Conservation (phyloP, 1,284 basidiomycete species). For the Pseudozyma sp. region DNA sequence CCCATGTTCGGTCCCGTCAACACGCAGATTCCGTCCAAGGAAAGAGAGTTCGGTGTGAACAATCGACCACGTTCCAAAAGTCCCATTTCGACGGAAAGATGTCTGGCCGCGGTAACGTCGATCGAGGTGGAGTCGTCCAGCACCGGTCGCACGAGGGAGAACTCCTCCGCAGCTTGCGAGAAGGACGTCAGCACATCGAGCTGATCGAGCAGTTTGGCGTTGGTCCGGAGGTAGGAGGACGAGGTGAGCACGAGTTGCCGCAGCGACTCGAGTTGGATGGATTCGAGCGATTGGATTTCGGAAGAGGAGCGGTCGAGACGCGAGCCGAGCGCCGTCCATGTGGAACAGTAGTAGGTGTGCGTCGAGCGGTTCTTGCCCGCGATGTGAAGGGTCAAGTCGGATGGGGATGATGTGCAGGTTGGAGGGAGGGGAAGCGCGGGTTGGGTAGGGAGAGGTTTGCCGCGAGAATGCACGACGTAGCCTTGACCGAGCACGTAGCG, state of each 20-base stretch:
- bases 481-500: constrained; percentile 62
- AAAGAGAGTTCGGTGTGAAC: constrained; percentile 77
- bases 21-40: constrained; percentile 72
- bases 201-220: constrained; percentile 86
- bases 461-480: constrained; percentile 62
- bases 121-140: constrained; percentile 73
- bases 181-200: constrained; percentile 87
- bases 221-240: constrained; percentile 72
- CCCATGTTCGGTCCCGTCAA: constrained; percentile 97
- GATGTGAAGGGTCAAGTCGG: constrained; percentile 33
- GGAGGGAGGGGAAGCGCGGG: not conserved
- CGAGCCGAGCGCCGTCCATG: constrained; percentile 55
- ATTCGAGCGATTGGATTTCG: constrained; percentile 48
- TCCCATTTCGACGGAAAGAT: constrained; percentile 91
- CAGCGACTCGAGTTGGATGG: constrained; percentile 52
- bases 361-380: constrained; percentile 58
- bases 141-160: constrained; percentile 80
- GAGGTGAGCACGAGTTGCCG: constrained; percentile 49
- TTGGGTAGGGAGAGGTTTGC: constrained; percentile 17
- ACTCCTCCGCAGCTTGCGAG: constrained; percentile 82
- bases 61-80: constrained; percentile 74
- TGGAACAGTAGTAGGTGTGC: constrained; percentile 56
- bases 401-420: not conserved
- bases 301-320: constrained; percentile 38
- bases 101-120: constrained; percentile 79